Evolutionary conservation across 306 rosid genomes (phyloP), one percentile per base, ranked within the genome.

Genomic region (Arachis hypogaea): DNA sequence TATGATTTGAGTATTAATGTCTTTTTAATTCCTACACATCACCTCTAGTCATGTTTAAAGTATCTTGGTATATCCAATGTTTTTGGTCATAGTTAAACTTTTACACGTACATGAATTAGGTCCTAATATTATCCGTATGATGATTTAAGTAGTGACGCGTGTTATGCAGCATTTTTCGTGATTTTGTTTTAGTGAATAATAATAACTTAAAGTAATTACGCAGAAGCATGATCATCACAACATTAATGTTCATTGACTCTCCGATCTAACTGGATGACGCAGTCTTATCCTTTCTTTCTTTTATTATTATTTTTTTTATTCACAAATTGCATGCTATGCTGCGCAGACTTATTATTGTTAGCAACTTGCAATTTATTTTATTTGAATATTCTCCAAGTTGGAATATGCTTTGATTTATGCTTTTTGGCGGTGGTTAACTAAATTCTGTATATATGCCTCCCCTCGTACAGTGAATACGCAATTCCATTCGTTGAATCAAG

Each of bases 351-450:
- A 33, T 33, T 33, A 33, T 33, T 22, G 28, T 22, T 8, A 63
- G 36, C 54, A 71, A 63, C 16, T 63, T 78, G 36, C 38, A 22
- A 52, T 46, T 3, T 47, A 41, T 49, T 59, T 71, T 47, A 41
- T 49, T 59, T 71, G 62, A 58, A 71, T 65, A 76, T 76, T 52
- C 75, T 1, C 11, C 4, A 12, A 59, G 9, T 5, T 50, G 63
- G 78, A 72, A 76, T 76, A 71, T 60, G 69, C 85, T 44, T 54
- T 54, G 22, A 14, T 45, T 14, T 11, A 7, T 6, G 0, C 49
- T 33, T 42, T 43, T 63, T 33, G 33, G 33, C 9, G 42, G 77
- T 10, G 41, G 63, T 69, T 69, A 54, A 69, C 63, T 55, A 46
- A 55, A 10, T 3, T 14, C 4, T 14, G 28, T 22, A 22, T 22